These are phyloP conservation scores for Steccherinum ochraceum DNA, from an alignment of 768 basidiomycete genomes.

Conservation along the genomic window DNA sequence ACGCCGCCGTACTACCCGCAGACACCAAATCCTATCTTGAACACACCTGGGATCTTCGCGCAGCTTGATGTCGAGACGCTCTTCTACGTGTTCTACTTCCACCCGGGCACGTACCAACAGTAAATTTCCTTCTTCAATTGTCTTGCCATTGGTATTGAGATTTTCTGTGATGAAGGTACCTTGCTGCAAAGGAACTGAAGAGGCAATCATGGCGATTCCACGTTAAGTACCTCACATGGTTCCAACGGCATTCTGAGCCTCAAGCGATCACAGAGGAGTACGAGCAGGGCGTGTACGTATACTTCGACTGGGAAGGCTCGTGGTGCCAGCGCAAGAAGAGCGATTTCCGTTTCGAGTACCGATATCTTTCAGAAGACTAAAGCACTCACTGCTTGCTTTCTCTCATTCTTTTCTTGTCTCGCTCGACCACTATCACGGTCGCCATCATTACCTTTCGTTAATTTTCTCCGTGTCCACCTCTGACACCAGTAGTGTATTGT, in stretches of 20 bases:
- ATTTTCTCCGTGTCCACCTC: slow-evolving; percentile 5
- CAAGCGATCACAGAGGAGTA: slow-evolving; percentile 99
- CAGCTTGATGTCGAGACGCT: slow-evolving; percentile 95
- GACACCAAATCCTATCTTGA: slow-evolving; percentile 71
- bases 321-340: slow-evolving; percentile 99
- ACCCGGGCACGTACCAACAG: slow-evolving; percentile 98
- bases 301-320: slow-evolving; percentile 98
- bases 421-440: slow-evolving; percentile 2
- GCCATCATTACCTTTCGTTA: not conserved
- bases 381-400: slow-evolving; percentile 4
- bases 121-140: slow-evolving; percentile 31
- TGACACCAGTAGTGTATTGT: not conserved
- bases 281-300: slow-evolving; percentile 98
- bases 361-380: slow-evolving; percentile 89
- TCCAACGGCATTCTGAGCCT: slow-evolving; percentile 96
- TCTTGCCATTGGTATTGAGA: slow-evolving; percentile 1
- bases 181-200: slow-evolving; percentile 96
- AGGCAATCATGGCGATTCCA: slow-evolving; percentile 99
- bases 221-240: slow-evolving; percentile 99
- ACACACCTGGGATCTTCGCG: slow-evolving; percentile 77
- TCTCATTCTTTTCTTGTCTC: not conserved
- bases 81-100: slow-evolving; percentile 98
- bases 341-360: slow-evolving; percentile 96
- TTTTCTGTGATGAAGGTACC: slow-evolving; percentile 51
- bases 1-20: slow-evolving; percentile 97